Percentiles rank a stretch among this genome's conserved stretches.
Conservation (phyloP, 2,329 filamentous ascomycete genomes). For the Metarhizium humberi region DNA sequence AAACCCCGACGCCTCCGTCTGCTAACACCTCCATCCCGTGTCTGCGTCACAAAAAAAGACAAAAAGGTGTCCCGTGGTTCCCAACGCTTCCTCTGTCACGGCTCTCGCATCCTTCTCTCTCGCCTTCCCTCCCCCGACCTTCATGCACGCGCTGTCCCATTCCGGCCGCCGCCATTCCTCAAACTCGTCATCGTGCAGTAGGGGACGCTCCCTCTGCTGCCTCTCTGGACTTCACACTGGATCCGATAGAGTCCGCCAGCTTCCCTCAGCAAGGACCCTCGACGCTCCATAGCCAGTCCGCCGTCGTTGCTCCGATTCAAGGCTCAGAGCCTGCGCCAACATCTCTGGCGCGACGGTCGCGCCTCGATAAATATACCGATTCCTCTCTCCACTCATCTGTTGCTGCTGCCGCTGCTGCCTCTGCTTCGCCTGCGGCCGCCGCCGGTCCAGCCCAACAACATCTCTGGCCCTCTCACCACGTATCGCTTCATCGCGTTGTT, state of each 20-base stretch:
- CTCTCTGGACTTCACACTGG: slow-evolving; percentile 40
- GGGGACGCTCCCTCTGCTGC: slow-evolving; percentile 46
- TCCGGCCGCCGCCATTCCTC: slow-evolving; percentile 1
- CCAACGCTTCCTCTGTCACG: slow-evolving; percentile 9
- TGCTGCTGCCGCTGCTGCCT: too few species aligned
- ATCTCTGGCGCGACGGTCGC: slow-evolving; percentile 24
- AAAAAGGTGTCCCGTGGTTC: not conserved
- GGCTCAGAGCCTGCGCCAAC: slow-evolving; percentile 8
- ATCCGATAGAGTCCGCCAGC: slow-evolving; percentile 37
- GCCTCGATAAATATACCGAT: slow-evolving; percentile 43
- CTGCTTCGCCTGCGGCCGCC: not conserved
- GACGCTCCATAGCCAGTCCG: slow-evolving; percentile 10
- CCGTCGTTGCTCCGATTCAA: slow-evolving; percentile 13
- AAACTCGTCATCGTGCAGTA: slow-evolving; percentile 36
- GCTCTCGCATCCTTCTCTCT: slow-evolving; percentile 3
- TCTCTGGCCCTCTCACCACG: slow-evolving; percentile 38
- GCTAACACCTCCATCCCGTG: not conserved
- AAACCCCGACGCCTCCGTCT: slow-evolving; percentile 1
- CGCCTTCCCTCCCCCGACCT: slow-evolving; percentile 5
- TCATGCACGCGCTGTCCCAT: slow-evolving; percentile 5
- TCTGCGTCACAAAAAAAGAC: not conserved
- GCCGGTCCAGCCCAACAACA: not conserved
- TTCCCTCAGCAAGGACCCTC: slow-evolving; percentile 6
- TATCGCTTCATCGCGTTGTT: slow-evolving; percentile 39
- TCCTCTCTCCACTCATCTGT: slow-evolving; percentile 11